Conservation (phyloP, 192 early-diverging fungal species). For the Haplosporangium gracile region DNA sequence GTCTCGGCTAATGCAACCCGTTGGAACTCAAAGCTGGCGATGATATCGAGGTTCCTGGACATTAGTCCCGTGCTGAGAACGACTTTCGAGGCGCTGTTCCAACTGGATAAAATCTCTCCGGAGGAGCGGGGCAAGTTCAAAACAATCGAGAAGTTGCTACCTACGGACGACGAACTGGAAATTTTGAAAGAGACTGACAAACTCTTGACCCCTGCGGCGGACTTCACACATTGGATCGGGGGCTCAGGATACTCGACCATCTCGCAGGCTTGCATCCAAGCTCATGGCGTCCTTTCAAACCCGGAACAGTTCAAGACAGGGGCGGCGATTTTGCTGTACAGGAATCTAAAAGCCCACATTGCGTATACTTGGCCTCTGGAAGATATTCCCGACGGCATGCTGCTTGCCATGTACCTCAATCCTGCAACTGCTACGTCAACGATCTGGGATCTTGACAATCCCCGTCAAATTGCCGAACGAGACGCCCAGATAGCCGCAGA, state of each 20-base stretch:
- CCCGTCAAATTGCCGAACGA: no score
- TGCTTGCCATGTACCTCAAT: no score
- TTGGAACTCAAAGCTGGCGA: not conserved
- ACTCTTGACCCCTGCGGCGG: slow-evolving; percentile 4
- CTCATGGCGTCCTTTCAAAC: not conserved
- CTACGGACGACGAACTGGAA: not conserved
- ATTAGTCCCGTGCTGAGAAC: not conserved
- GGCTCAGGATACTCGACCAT: not conserved
- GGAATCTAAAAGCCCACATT: not conserved
- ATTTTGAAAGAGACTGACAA: no score
- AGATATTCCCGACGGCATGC: no score
- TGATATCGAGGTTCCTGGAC: not conserved
- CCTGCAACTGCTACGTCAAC: no score
- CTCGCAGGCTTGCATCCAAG: not conserved
- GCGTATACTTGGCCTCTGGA: no score
- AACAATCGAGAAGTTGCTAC: not conserved
- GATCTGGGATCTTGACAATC: no score
- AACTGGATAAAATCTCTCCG: not conserved
- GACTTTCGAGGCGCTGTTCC: not conserved
- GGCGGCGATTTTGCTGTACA: not conserved
- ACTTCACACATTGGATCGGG: slow-evolving; percentile 13
- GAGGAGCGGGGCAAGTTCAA: not conserved
- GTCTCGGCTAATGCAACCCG: no score
- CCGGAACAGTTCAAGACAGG: not conserved
- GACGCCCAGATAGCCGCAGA: no score